Base-by-base conservation (phyloP, 179 eudicot species). In the Sideroxylon spinosum region DNA sequence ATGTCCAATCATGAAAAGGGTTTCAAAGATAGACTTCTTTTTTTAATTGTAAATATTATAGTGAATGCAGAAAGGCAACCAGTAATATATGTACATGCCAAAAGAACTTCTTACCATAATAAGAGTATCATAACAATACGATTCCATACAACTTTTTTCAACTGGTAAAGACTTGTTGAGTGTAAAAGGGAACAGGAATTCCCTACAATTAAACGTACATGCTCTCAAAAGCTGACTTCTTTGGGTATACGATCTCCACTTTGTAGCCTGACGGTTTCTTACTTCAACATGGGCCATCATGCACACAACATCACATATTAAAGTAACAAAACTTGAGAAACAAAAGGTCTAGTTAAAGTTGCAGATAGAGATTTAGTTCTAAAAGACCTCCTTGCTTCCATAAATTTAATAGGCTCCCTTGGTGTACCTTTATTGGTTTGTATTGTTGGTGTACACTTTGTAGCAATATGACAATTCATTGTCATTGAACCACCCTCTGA, bases 251-350 rank as follows among this genome's bases (percentile, higher is more conserved):
- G 66, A 50, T 82, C 79, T 68, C 87, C 76, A 62, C 20, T 73
- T 77, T 83, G 76, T 71, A 79, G 83, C 80, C 78, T 78, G 84
- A 80, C 77, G 84, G 75, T 78, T 62, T 76, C 88, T 93, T 90
- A 91, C 79, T 82, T 73, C 84, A 82, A 37, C 81, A 81, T 63
- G 71, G 77, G 48, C 64, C 71, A 57, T 78, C 73, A 73, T 72
- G 76, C 68, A 68, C 59, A 22, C 32, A 68, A 53, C 28, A 44
- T 28, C 64, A 23, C 26, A 52, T 53, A 32, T 59, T 8, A 7
- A 52, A 52, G 12, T 0, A 17, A 32, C 9, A 22, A 67, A 57
- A n/a, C n/a, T 11, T 32, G 28, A 23, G 44, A 74, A 68, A 59
- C 44, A 55, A 1, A 44, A 49, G 20, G 49, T 53, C 71, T 26